Evolutionary conservation across 495 filamentous ascomycete genomes (phyloP), one percentile per base, ranked within the genome.

Genomic region (Penicillium lagena): DNA sequence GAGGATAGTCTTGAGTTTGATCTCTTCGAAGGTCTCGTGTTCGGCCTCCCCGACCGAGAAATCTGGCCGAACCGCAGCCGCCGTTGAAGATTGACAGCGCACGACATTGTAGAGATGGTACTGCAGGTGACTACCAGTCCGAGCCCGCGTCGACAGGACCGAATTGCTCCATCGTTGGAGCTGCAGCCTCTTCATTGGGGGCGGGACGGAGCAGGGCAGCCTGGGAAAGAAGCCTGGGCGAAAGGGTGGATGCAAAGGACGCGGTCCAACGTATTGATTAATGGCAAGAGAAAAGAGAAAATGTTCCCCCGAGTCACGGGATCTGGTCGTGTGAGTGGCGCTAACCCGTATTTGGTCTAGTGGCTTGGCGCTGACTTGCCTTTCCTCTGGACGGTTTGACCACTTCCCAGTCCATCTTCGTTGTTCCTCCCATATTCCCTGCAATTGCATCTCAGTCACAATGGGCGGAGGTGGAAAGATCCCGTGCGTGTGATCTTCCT

Each of bases 381-480:
- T 22, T 22, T 22, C 22, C 22, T 22, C 6, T 4, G 0, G 22
- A 22, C 22, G 22, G 22, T 3, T 56, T 54, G 52, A 58, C 52
- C 55, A 48, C 53, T 64, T 62, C 62, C 62, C 51, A 37, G 46
- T 54, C 42, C 53, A 52, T 45, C 54, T 51, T 34, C 50, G 46
- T 58, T 57, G 22, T 46, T 22, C 40, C 36, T 45, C 31, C 50
- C 45, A 56, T 36, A 57, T 48, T 50, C 37, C 52, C 34, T 52
- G 46, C 51, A 49, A 63, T 54, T 51, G 52, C 49, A 55, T 57
- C 32, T 52, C 52, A 42, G 43, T 62, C 65, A 68, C 58, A 51
- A 75, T 75, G 71, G 71, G 71, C 52, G 71, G 69, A 68, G 89
- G 89, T 70, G 82, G 78, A 70, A 89, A 87, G 73, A 85, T 97